phyloP scores from a whole-genome alignment of 2,329 filamentous ascomycete genomes.

The Aureobasidium vineae region DNA sequence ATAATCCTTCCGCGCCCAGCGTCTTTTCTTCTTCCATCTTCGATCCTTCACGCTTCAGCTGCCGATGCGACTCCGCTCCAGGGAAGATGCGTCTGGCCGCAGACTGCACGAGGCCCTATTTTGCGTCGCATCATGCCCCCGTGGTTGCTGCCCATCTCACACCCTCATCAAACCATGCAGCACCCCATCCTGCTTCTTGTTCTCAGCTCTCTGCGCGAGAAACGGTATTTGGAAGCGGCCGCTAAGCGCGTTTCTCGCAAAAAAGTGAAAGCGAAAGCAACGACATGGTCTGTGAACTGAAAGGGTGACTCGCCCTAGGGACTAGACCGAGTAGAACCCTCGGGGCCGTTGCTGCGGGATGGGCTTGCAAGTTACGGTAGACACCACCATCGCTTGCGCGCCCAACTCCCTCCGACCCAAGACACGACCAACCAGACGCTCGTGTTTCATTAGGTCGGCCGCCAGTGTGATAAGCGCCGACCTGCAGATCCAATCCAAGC shows the following conservation, averaged over 20 bases:
- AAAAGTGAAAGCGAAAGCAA: slow-evolving; percentile 18
- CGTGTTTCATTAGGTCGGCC: slow-evolving; percentile 25
- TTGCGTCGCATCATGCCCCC: not conserved
- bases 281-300: slow-evolving; percentile 20
- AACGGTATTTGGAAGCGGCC: slow-evolving; percentile 28
- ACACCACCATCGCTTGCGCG: slow-evolving; percentile 27
- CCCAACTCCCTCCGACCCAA: slow-evolving; percentile 20
- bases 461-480: slow-evolving; percentile 21
- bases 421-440: slow-evolving; percentile 13
- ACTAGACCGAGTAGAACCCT: slow-evolving; percentile 22
- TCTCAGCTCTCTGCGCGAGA: slow-evolving; percentile 22
- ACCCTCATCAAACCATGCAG: slow-evolving; percentile 22
- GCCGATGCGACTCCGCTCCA: slow-evolving; percentile 2
- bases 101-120: slow-evolving; percentile 23
- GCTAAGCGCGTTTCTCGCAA: slow-evolving; percentile 26
- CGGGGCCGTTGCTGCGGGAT: slow-evolving; percentile 26
- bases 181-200: not conserved
- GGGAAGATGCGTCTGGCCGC: slow-evolving; percentile 19
- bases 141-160: slow-evolving; percentile 15
- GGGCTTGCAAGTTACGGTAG: slow-evolving; percentile 11
- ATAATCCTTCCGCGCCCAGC: slow-evolving; percentile 16
- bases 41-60: slow-evolving; percentile 20
- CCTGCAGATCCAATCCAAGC: slow-evolving; percentile 26
- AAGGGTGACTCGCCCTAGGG: slow-evolving; percentile 22
- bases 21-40: slow-evolving; percentile 24